Evolutionary conservation across 148 eudicot genomes (phyloP).

Genomic region (Cornus controversa): DNA sequence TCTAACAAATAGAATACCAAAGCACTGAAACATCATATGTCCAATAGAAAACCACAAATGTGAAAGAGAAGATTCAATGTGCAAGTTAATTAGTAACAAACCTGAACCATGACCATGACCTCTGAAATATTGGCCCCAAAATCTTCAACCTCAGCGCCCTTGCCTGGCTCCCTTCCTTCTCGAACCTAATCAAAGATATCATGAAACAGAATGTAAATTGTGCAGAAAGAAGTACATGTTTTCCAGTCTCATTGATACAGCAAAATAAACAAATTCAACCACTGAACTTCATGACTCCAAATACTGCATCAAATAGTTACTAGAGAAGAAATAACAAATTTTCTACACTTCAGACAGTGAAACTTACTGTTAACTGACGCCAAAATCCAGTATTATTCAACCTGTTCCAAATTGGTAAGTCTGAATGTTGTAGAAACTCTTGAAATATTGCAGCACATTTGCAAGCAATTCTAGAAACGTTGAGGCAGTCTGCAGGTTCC

Average conservation of each 20-base stretch:
- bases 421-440: constrained; percentile 71
- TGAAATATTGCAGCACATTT: constrained; percentile 77
- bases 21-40: not conserved
- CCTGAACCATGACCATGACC: constrained; percentile 93
- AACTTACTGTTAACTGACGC: constrained; percentile 94
- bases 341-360: constrained; percentile 6
- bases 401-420: constrained; percentile 85
- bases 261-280: constrained; percentile 12
- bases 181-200: constrained; percentile 53
- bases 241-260: not conserved
- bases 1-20: no score
- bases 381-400: constrained; percentile 88
- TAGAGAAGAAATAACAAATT: not conserved
- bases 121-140: constrained; percentile 51
- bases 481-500: constrained; percentile 83
- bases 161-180: constrained; percentile 60
- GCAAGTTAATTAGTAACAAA: constrained; percentile 20
- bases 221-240: not conserved
- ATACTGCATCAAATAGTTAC: not conserved
- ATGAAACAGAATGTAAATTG: constrained; percentile 6
- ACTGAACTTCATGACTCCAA: not conserved
- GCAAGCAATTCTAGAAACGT: constrained; percentile 73
- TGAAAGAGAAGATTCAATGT: not conserved
- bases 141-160: constrained; percentile 30
- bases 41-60: not conserved